Percentiles rank a stretch among this genome's conserved stretches.
Conservation (phyloP, 805 yeast species). For the Candida wancherniae region DNA sequence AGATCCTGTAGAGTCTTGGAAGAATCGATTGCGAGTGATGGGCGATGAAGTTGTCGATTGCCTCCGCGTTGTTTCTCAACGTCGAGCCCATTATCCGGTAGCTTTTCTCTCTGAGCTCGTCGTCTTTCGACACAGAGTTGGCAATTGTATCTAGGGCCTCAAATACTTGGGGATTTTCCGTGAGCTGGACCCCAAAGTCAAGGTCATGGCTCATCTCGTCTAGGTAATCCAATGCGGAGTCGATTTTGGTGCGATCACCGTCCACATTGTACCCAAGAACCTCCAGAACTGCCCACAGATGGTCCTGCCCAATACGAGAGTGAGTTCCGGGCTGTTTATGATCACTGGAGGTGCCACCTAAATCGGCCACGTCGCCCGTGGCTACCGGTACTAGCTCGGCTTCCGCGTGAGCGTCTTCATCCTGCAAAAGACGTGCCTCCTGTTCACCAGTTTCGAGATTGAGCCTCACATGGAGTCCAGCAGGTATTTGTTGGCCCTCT, state of each 20-base stretch:
- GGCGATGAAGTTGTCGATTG: constrained; percentile 36
- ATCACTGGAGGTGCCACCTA: too few species aligned
- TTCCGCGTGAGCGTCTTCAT: constrained; percentile 16
- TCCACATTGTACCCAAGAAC: constrained; percentile 9
- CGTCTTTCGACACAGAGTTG: constrained; percentile 7
- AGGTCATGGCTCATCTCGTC: constrained; percentile 64
- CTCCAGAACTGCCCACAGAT: constrained; percentile 11
- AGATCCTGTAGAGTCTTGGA: constrained; percentile 18
- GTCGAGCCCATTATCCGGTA: constrained; percentile 62
- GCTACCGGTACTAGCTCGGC: constrained; percentile 14
- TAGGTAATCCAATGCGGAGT: constrained; percentile 38
- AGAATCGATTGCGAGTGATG: constrained; percentile 18
- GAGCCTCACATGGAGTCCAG: constrained; percentile 72
- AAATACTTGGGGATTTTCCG: constrained; percentile 33
- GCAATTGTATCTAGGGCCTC: constrained; percentile 25
- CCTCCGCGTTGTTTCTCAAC: constrained; percentile 69
- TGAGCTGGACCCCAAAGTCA: constrained; percentile 50
- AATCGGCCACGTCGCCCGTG: too few species aligned
- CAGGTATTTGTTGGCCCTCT: constrained; percentile 74
- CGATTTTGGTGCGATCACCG: constrained; percentile 18
- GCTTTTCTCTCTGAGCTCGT: constrained; percentile 44
- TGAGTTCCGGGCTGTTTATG: too few species aligned
- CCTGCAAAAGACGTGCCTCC: constrained; percentile 60
- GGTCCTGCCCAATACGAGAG: too few species aligned
- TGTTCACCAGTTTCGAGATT: constrained; percentile 66